Conservation (phyloP, 2,329 filamentous ascomycete genomes). For the Fusarium nodosum region DNA sequence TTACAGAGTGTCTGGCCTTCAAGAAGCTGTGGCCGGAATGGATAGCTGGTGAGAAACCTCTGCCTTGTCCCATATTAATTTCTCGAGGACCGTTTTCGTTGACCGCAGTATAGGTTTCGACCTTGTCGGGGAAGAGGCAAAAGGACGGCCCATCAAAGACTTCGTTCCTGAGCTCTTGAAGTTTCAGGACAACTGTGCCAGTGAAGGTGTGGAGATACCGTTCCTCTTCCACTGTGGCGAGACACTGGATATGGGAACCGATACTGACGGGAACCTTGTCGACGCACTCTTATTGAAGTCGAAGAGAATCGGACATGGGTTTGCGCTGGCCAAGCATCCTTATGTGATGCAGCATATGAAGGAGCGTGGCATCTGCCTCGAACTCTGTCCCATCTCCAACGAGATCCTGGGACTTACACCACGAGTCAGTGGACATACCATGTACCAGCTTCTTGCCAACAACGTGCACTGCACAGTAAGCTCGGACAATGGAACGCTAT, state of each 20-base stretch:
- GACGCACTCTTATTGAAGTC: constrained; percentile 75
- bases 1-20: constrained; percentile 72
- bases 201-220: constrained; percentile 68
- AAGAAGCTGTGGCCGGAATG: constrained; percentile 69
- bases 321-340: constrained; percentile 75
- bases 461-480: constrained; percentile 80
- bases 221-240: constrained; percentile 85
- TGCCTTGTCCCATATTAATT: neutral
- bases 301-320: constrained; percentile 81
- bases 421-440: constrained; percentile 73
- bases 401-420: constrained; percentile 79
- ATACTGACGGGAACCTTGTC: constrained; percentile 75
- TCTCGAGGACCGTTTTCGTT: neutral
- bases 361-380: constrained; percentile 74
- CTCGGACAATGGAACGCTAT: constrained; percentile 81
- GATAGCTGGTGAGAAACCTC: constrained; percentile 69
- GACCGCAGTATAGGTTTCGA: constrained; percentile 68
- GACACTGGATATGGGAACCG: constrained; percentile 75
- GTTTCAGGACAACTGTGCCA: constrained; percentile 67
- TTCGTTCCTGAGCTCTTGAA: constrained; percentile 68
- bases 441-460: constrained; percentile 77
- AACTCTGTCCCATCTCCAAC: constrained; percentile 83
- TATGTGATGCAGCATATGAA: constrained; percentile 76
- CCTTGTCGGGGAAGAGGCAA: constrained; percentile 76
- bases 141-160: constrained; percentile 69